Conservation (phyloP, 331 rosid genomes). For the Saraca asoca region DNA sequence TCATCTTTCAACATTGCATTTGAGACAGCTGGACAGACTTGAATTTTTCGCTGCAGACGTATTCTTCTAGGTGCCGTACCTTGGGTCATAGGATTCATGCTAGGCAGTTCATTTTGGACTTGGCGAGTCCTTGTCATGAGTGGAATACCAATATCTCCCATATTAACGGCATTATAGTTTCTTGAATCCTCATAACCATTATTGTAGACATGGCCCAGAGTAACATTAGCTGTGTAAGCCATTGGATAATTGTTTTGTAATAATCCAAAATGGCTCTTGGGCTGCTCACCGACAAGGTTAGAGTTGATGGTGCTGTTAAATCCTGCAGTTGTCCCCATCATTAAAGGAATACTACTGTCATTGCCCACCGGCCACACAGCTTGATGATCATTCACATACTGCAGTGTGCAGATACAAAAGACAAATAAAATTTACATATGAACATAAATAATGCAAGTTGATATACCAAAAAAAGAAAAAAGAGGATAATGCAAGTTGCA, state of each 20-base stretch:
- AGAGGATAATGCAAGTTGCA: background rate
- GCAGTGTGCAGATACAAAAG: slow-evolving; percentile 31
- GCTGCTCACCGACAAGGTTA: slow-evolving; percentile 14
- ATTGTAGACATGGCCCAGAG: slow-evolving; percentile 37
- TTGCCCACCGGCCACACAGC: slow-evolving; percentile 32
- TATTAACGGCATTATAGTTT: slow-evolving; percentile 33
- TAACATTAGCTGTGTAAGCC: slow-evolving; percentile 39
- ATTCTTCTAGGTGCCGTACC: slow-evolving; percentile 78
- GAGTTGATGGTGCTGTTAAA: too few relatives aligned
- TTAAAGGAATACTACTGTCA: slow-evolving; percentile 38
- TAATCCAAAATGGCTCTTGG: slow-evolving; percentile 28
- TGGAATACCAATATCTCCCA: slow-evolving; percentile 41
- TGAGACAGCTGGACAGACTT: background rate
- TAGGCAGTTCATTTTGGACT: slow-evolving; percentile 29
- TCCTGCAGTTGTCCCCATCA: slow-evolving; percentile 30
- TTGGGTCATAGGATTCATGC: slow-evolving; percentile 16
- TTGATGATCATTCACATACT: slow-evolving; percentile 40
- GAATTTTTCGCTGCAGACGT: slow-evolving; percentile 25
- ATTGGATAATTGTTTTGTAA: slow-evolving; percentile 33
- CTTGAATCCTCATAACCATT: slow-evolving; percentile 39
- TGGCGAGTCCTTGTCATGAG: slow-evolving; percentile 47
- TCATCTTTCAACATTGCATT: too few relatives aligned
- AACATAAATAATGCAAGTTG: background rate
- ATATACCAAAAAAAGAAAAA: too few relatives aligned
- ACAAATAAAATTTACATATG: slow-evolving; percentile 2